A percentile compares a stretch with the other conserved stretches of the same genome.
Conservation (phyloP, 2,329 filamentous ascomycete genomes). For the Colletotrichum musicola region DNA sequence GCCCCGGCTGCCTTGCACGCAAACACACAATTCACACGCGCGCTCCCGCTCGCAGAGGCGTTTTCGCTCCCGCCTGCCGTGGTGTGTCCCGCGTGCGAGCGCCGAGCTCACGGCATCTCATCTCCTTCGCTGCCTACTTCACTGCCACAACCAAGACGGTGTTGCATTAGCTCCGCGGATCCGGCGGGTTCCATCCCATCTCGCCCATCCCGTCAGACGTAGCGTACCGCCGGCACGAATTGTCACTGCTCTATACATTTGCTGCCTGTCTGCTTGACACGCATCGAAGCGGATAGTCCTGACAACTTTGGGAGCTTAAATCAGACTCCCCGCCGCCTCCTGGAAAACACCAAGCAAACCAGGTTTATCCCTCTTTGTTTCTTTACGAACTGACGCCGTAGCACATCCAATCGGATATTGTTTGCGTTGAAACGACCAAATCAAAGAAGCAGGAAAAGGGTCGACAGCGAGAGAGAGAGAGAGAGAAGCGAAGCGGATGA, state of each 20-base stretch:
- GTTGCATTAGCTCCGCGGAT: slow-evolving; percentile 17
- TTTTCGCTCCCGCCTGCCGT: slow-evolving; percentile 11
- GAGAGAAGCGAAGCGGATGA: slow-evolving; percentile 4
- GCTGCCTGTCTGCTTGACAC: slow-evolving; percentile 1
- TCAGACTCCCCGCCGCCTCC: not conserved
- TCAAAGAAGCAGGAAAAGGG: not conserved
- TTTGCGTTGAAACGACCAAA: slow-evolving; percentile 10
- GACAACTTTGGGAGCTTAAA: slow-evolving; percentile 1
- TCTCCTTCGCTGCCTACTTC: slow-evolving; percentile 7
- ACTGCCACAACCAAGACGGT: slow-evolving; percentile 22
- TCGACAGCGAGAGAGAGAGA: not conserved
- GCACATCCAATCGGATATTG: not conserved
- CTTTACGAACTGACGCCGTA: no score
- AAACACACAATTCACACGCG: slow-evolving; percentile 2
- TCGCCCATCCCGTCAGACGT: slow-evolving; percentile 21
- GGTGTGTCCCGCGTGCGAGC: slow-evolving; percentile 13
- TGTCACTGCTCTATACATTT: not conserved
- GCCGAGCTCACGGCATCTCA: not conserved
- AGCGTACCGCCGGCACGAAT: slow-evolving; percentile 22
- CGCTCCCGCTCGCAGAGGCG: not conserved
- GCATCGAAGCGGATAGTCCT: slow-evolving; percentile 18
- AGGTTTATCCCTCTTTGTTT: not conserved
- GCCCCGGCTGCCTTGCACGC: slow-evolving; percentile 31
- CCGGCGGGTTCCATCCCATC: slow-evolving; percentile 19
- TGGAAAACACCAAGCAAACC: not conserved